Evolutionary conservation across 2,329 filamentous ascomycete species (phyloP), one percentile per base, ranked within the genome.

Genomic region (Fusarium avenaceum): DNA sequence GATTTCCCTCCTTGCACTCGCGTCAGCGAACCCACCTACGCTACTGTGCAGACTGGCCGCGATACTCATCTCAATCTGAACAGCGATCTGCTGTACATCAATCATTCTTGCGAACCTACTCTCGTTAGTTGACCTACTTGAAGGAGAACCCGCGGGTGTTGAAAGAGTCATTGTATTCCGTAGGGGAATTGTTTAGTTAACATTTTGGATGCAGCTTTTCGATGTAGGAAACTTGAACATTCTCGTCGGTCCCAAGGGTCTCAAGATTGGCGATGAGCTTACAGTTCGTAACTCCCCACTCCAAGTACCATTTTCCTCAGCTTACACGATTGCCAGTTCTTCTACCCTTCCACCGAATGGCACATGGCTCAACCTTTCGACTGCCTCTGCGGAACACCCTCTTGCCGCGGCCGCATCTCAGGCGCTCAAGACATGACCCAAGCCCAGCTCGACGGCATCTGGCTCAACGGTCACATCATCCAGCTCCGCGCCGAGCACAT

Each of bases 281-380:
- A 88, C 87, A 53, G 85, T 86, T 42, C 30, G 49, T 59, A 52
- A 10, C 10, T 14, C 26, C 15, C 8, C 6, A 22, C 32, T 11
- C 22, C 8, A 4, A 6, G 22, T 13, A 11, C n/a, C 22, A 20
- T 22, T 28, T 19, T 33, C 62, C 44, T 54, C 26, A 39, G 19
- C 39, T 70, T 9, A 67, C 22, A 20, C 17, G 2, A 14, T 1
- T 15, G 13, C 19, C 52, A 87, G 75, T 93, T 92, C 80, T 93
- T 92, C 79, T 93, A 93, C 72, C 90, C 90, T 6, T 91, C 88
- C 54, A 92, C 90, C 2, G 90, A 93, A 78, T 93, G 89, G 89
- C 74, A 83, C 73, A 92, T 93, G 90, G 87, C 87, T 32, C 90
- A 92, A 80, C 84, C 89, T 6, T 93, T 93, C 75, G 79, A 85